Evolutionary conservation across 2,329 filamentous ascomycete genomes (phyloP), one percentile per base, ranked within the genome.

Genomic region (Xylariales sp.): DNA sequence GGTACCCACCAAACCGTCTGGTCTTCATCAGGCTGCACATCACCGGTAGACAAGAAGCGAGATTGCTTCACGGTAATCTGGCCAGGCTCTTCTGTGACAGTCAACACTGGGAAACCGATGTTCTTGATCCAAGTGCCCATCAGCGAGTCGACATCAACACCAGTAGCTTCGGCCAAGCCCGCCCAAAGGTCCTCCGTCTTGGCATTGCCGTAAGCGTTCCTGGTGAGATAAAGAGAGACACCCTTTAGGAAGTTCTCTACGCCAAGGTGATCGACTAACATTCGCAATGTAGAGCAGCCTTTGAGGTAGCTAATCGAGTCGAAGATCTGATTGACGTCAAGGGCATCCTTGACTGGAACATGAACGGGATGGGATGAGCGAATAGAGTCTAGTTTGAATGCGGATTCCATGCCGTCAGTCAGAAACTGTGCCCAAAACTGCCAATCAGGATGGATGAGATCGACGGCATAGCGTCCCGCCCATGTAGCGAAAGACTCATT

Each of bases 401-500:
- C 91, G 71, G 81, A 82, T 75, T 95, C 88, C 71, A 95, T 87
- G 55, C 86, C 86, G 71, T 97, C 93, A 67, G 88, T 88, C 56
- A 97, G 88, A 67, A 96, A 98, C 68, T 96, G 90, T 44, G 87
- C 84, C 93, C 93, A 98, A 22, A 97, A 86, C 55, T 97, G 84
- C 91, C 93, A 97, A 52, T 96, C 91, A 3, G 93, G 93, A 64
- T 97, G 88, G 42, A 97, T 80, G 59, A 94, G 78, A 59, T 97
- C 88, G 44, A 90, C 81, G 8, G 89, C 90, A 46, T 90, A 77
- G 91, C 91, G 98, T 39, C 91, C 93, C 31, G 96, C 91, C 91
- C 91, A 97, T 3, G 93, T 98, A 31, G 93, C 93, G 59, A 98
- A 98, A 10, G 90, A 90, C 65, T 97, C 91, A 57, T 95, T 95